Conservation (phyloP, 2,329 filamentous ascomycete species). For the Sclerotinia minor region DNA sequence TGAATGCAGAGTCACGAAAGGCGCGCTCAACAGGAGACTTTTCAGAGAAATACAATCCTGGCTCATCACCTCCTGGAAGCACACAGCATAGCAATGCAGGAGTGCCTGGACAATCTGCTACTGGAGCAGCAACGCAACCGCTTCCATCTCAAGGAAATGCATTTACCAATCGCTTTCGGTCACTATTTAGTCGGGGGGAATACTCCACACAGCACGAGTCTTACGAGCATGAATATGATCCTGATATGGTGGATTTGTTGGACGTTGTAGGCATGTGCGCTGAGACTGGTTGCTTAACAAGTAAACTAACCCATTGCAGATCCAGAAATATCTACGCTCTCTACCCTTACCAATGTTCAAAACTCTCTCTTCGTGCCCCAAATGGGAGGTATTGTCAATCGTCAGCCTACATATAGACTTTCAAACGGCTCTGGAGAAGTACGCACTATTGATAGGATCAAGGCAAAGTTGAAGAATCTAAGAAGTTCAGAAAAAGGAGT, state of each 20-base stretch:
- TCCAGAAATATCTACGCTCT: slow-evolving; percentile 78
- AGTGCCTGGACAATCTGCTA: background rate
- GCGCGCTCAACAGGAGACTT: slow-evolving; percentile 1
- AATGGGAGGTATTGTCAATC: slow-evolving; percentile 70
- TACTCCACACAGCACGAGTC: slow-evolving; percentile 23
- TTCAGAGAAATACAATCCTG: slow-evolving; percentile 24
- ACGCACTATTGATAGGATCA: slow-evolving; percentile 34
- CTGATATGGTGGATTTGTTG: slow-evolving; percentile 65
- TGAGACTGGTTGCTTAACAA: background rate
- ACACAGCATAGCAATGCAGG: background rate
- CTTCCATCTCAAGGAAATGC: slow-evolving; percentile 24
- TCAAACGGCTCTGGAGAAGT: slow-evolving; percentile 28
- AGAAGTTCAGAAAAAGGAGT: slow-evolving; percentile 23
- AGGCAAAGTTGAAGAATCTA: slow-evolving; percentile 31
- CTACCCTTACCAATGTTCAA: slow-evolving; percentile 83
- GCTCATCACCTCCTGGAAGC: background rate
- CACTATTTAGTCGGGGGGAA: slow-evolving; percentile 27
- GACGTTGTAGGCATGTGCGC: slow-evolving; percentile 62
- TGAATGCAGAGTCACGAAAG: slow-evolving; percentile 20
- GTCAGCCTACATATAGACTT: slow-evolving; percentile 47
- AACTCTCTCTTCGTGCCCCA: slow-evolving; percentile 85
- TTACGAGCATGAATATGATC: slow-evolving; percentile 54
- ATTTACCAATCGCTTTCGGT: slow-evolving; percentile 30
- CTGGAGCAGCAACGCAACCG: slow-evolving; percentile 1
- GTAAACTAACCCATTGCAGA: slow-evolving; percentile 52